These are phyloP conservation scores for Yamagishiella unicocca DNA, from an alignment of 139 green algal species.

Conservation along the genomic window DNA sequence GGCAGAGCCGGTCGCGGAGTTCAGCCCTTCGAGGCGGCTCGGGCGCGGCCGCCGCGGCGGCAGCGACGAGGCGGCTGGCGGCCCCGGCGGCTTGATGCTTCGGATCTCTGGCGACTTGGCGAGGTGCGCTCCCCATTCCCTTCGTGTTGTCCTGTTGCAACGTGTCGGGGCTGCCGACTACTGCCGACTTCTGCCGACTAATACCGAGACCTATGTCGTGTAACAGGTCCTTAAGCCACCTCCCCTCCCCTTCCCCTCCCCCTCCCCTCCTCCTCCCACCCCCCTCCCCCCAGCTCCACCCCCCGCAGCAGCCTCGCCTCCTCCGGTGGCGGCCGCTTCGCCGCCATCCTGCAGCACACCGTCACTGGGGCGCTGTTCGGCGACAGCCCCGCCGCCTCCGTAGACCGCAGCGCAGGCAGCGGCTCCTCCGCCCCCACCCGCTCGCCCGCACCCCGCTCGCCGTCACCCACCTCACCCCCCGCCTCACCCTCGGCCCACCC, in stretches of 20 bases:
- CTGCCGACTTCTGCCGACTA: too few relatives aligned
- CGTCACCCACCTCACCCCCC: too few relatives aligned
- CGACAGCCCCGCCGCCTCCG: conserved; percentile 27
- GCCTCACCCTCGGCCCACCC: too few relatives aligned
- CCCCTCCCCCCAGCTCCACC: neutral
- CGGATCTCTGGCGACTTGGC: neutral
- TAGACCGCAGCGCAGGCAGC: neutral
- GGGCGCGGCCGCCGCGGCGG: neutral
- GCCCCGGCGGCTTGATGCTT: neutral
- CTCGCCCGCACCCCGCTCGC: too few relatives aligned
- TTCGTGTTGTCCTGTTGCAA: too few relatives aligned
- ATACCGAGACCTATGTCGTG: too few relatives aligned
- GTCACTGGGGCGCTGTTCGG: conserved; percentile 28
- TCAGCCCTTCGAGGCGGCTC: neutral
- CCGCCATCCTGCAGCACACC: conserved; percentile 31
- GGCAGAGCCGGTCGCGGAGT: neutral
- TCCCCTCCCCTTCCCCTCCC: too few relatives aligned
- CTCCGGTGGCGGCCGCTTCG: conserved; percentile 12
- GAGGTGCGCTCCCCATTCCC: neutral
- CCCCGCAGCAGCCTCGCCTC: conserved; percentile 8
- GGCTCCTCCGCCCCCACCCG: too few relatives aligned
- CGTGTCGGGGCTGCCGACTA: too few relatives aligned
- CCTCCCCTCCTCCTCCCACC: too few relatives aligned
- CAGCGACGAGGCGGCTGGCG: neutral
- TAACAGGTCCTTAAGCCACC: too few relatives aligned